phyloP scores from a whole-genome alignment of 2,329 filamentous ascomycete species.

The Botrytis fragariae region DNA sequence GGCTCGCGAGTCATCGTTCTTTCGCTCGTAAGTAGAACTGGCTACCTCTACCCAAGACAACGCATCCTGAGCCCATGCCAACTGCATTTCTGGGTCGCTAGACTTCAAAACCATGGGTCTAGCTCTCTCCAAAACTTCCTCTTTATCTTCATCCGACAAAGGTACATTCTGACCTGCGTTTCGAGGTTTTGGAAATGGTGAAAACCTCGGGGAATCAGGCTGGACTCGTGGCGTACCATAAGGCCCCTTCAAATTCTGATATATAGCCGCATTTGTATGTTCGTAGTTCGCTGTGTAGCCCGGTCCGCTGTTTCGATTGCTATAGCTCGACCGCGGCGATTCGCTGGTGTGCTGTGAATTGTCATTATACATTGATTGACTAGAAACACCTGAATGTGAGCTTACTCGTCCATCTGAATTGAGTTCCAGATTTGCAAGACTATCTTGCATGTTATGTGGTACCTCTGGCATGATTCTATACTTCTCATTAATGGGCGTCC shows the following conservation, averaged over 20 bases:
- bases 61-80: slow-evolving; percentile 94
- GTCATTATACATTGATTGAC: slow-evolving; percentile 31
- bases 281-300: slow-evolving; percentile 37
- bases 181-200: slow-evolving; percentile 83
- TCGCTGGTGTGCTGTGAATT: slow-evolving; percentile 22
- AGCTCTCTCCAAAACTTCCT: slow-evolving; percentile 82
- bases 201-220: slow-evolving; percentile 67
- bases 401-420: slow-evolving; percentile 52
- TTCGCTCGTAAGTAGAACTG: slow-evolving; percentile 63
- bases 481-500: slow-evolving; percentile 18
- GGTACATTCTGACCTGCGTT: slow-evolving; percentile 82
- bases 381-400: slow-evolving; percentile 27
- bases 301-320: slow-evolving; percentile 25
- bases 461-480: slow-evolving; percentile 91
- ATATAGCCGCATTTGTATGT: slow-evolving; percentile 38
- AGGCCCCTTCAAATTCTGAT: slow-evolving; percentile 36
- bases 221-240: slow-evolving; percentile 20
- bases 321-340: slow-evolving; percentile 20
- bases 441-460: slow-evolving; percentile 94
- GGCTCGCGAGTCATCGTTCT: slow-evolving; percentile 53
- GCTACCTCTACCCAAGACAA: slow-evolving; percentile 85
- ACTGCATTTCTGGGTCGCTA: slow-evolving; percentile 92
- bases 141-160: slow-evolving; percentile 90
- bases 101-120: slow-evolving; percentile 82
- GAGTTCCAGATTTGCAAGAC: slow-evolving; percentile 85